These are phyloP conservation scores for Solanum megistacrolobum DNA, from an alignment of 257 asterid species.

Conservation along the genomic window DNA sequence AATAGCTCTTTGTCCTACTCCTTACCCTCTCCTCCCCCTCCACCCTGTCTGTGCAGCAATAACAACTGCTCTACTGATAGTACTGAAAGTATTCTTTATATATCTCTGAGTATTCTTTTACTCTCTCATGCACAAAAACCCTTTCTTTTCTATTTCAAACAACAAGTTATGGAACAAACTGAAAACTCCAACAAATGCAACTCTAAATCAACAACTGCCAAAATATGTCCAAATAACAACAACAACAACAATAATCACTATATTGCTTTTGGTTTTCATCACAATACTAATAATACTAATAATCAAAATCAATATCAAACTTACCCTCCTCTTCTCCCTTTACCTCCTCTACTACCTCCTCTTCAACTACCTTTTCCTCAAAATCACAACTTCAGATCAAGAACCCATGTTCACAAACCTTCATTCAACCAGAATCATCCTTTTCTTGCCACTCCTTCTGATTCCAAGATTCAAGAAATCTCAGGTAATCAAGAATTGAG, in stretches of 20 bases:
- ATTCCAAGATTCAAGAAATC: conserved; percentile 31
- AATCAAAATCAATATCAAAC: conserved; percentile 1
- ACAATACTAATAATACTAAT: conserved; percentile 19
- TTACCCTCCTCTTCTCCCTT: conserved; percentile 66
- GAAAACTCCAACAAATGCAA: conserved; percentile 41
- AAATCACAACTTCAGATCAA: conserved; percentile 38
- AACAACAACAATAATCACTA: conserved; percentile 8
- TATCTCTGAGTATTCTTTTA: neutral
- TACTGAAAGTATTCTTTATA: conserved; percentile 9
- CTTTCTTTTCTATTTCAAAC: conserved; percentile 21
- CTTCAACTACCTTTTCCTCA: conserved; percentile 44
- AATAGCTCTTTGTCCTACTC: neutral
- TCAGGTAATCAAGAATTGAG: conserved; percentile 29
- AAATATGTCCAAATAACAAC: conserved; percentile 4
- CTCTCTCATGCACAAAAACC: conserved; percentile 57
- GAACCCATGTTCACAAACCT: conserved; percentile 43
- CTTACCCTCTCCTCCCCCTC: neutral
- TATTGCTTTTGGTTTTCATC: conserved; percentile 27
- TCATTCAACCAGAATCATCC: conserved; percentile 18
- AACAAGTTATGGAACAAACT: conserved; percentile 47
- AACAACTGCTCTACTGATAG: conserved; percentile 33
- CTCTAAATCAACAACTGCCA: conserved; percentile 26
- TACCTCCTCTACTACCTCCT: conserved; percentile 34
- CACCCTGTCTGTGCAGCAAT: conserved; percentile 8
- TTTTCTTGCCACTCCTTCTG: conserved; percentile 48